Evolutionary conservation across 2,329 filamentous ascomycete genomes (phyloP), one percentile per base, ranked within the genome.

Genomic region (Calonectria hawksworthii): DNA sequence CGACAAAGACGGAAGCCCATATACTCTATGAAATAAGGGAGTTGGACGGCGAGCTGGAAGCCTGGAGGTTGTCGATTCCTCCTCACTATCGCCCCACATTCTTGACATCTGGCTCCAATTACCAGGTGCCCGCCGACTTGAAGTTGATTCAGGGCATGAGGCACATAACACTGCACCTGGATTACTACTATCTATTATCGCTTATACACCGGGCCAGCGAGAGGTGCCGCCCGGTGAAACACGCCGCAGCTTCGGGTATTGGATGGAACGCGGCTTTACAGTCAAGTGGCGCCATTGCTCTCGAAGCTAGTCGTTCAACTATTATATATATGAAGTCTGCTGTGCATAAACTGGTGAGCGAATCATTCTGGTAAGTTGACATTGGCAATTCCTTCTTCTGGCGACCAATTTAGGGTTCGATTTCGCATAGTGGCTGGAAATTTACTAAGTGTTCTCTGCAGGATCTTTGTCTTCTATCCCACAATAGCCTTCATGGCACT

Each of bases 401-500:
- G 36, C 34, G 16, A 11, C 7, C 44, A 50, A 34, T 1, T 18
- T 16, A 16, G 3, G 18, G 23, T 16, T 26, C 4, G n/a, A n/a
- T 38, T 0, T 2, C 4, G 14, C n/a, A 28, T 5, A 23, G n/a
- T 21, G 11, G 3, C 3, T 10, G 8, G 34, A n/a, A 9, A 16
- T 1, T 1, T 26, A 16, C 69, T 70, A 16, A 71, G 21, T 11
- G 7, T 5, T 0, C 4, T n/a, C n/a, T n/a, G 16, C 16, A 91
- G 90, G 89, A 82, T 87, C n/a, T 80, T 91, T 4, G 84, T 90
- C 3, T 92, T 90, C 77, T 92, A 92, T 70, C 90, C 90, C 1
- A 87, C 90, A 70, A 88, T 89, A 0, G 90, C 90, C 1, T 83
- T 90, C 18, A 83, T 91, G 68, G 86, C 86, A 1, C 83, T 92